Evolutionary conservation across 2,329 filamentous ascomycete species (phyloP).

Genomic region (Talaromyces sp.): DNA sequence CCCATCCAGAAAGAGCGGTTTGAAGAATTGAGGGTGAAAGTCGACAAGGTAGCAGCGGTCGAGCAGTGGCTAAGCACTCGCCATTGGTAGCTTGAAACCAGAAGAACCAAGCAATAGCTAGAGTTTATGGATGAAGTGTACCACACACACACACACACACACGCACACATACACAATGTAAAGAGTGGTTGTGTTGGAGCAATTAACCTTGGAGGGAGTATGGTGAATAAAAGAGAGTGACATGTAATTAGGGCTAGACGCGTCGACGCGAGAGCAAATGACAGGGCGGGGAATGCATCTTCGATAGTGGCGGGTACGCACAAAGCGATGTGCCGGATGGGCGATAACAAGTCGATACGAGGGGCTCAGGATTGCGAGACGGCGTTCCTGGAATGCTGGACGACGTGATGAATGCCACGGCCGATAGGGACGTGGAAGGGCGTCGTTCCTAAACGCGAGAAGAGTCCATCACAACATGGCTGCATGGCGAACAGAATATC

Average conservation of each 20-base stretch:
- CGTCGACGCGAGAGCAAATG: constrained; percentile 4
- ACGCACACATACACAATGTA: neutral
- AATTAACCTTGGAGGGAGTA: neutral
- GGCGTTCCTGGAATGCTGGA: neutral
- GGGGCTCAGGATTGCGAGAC: neutral
- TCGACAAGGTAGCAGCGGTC: neutral
- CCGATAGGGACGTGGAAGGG: neutral
- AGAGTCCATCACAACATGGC: neutral
- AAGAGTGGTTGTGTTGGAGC: neutral
- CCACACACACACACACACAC: neutral
- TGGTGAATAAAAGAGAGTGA: constrained; percentile 11
- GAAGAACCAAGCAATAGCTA: neutral
- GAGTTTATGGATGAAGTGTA: no score
- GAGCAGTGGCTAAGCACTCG: neutral
- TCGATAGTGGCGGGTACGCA: constrained; percentile 25
- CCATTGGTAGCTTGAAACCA: neutral
- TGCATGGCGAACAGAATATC: neutral
- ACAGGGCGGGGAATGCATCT: constrained; percentile 15
- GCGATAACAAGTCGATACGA: neutral
- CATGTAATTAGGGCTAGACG: constrained; percentile 11
- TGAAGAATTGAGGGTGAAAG: neutral
- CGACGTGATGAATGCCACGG: constrained; percentile 8
- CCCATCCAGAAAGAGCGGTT: neutral
- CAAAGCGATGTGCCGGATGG: neutral
- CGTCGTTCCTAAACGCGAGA: neutral